Evolutionary conservation across 768 basidiomycete genomes (phyloP).

Genomic region (Boletus huronensis): DNA sequence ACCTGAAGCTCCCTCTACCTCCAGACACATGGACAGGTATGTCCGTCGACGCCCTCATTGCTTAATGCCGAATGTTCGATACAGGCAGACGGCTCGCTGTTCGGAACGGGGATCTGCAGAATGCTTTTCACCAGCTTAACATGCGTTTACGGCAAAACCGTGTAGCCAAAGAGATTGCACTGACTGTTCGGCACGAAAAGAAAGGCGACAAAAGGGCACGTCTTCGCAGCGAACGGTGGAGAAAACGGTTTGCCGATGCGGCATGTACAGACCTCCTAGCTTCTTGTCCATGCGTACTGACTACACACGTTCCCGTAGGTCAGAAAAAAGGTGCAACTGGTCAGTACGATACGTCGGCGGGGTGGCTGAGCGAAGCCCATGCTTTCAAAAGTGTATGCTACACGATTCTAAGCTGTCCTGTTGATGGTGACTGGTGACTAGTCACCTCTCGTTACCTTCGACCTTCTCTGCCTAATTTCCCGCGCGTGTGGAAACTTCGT

Average conservation of each 20-base stretch:
- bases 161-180: slow-evolving; percentile 47
- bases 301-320: slow-evolving; percentile 48
- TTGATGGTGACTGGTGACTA: slow-evolving; percentile 5
- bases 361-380: slow-evolving; percentile 46
- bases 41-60: not conserved
- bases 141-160: slow-evolving; percentile 51
- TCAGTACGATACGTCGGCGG: slow-evolving; percentile 72
- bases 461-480: not conserved
- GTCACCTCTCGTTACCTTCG: not conserved
- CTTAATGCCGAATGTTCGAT: slow-evolving; percentile 6
- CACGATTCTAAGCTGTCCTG: slow-evolving; percentile 2
- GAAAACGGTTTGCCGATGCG: slow-evolving; percentile 75
- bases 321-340: slow-evolving; percentile 77
- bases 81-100: slow-evolving; percentile 63
- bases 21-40: slow-evolving; percentile 54
- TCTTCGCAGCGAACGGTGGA: slow-evolving; percentile 73
- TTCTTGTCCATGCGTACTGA: slow-evolving; percentile 12
- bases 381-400: slow-evolving; percentile 3
- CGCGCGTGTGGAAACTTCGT: slow-evolving; percentile 2
- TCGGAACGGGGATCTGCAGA: slow-evolving; percentile 38
- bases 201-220: slow-evolving; percentile 76
- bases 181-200: slow-evolving; percentile 71
- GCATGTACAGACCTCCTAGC: slow-evolving; percentile 37
- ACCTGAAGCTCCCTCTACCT: slow-evolving; percentile 32
- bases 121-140: slow-evolving; percentile 49